Evolutionary conservation across 169 alveolate genomes (phyloP), one percentile per base, ranked within the genome.

Genomic region (Plasmodium falciparum): DNA sequence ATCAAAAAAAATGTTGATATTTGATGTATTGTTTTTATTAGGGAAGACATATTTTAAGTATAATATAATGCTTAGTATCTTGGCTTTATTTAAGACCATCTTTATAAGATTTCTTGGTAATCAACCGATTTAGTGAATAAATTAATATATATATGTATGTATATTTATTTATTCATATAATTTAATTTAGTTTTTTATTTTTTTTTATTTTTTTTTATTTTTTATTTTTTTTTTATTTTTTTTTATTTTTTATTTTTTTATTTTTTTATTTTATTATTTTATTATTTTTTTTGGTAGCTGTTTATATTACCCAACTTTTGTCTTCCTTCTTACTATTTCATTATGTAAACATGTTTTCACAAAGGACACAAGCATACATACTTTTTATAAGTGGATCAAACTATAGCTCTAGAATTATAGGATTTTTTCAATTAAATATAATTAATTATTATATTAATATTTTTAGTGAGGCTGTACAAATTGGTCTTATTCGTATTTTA

Each of bases 351-450:
- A 80, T 80, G 29, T n/a, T 80, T 33, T 67, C 80, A 3, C 90
- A 80, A 56, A 80, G 69, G 54, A 80, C 73, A 3, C 90, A 80
- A 47, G 72, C 78, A 43, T 24, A 33, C 22, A 54, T 80, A 33
- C 15, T 80, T 4, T 13, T n/a, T 6, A 54, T 80, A 22, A 80
- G 90, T 80, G 90, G 90, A 0, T 67, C 83, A 9, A 80, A 66
- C 11, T 66, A 66, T 45, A 12, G 29, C 2, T 66, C 90, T 1
- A 50, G 90, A 47, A 11, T 80, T 11, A 69, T 80, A 8, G 90
- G 90, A 2, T 67, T 80, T n/a, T 39, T 80, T 20, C 65, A 80
- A 20, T n/a, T 80, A 24, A 80, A 80, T 71, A 59, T 80, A n/a
- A 49, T 80, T 2, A 80, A 69, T 43, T 80, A 80, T 56, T 80